These are phyloP conservation scores for Xylaria scruposa DNA, from an alignment of 495 filamentous ascomycete species.

Conservation along the genomic window DNA sequence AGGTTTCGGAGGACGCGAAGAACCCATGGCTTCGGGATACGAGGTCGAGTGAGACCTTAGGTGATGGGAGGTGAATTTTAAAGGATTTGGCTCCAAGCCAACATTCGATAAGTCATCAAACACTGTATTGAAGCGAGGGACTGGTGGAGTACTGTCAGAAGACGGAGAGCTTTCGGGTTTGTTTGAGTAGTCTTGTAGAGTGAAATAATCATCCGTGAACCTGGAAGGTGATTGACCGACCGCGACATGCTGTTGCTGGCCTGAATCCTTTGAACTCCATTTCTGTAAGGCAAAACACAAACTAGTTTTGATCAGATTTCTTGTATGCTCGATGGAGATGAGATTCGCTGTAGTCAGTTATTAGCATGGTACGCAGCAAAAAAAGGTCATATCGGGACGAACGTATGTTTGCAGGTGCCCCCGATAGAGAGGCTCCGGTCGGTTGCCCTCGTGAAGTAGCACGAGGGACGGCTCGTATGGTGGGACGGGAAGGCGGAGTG, in stretches of 20 bases:
- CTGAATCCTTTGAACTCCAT: slow-evolving; percentile 27
- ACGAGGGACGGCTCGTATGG: slow-evolving; percentile 27
- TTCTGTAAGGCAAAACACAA: slow-evolving; percentile 36
- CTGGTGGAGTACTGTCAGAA: slow-evolving; percentile 31
- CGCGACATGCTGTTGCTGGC: slow-evolving; percentile 3
- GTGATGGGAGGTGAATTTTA: slow-evolving; percentile 33
- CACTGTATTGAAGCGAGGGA: slow-evolving; percentile 33
- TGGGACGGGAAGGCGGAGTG: slow-evolving; percentile 27
- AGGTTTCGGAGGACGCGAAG: slow-evolving; percentile 31
- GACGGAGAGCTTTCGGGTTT: slow-evolving; percentile 33
- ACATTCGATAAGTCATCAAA: slow-evolving; percentile 37
- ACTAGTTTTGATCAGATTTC: slow-evolving; percentile 33
- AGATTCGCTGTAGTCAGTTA: slow-evolving; percentile 29
- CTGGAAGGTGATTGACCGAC: slow-evolving; percentile 26
- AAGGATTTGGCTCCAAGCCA: slow-evolving; percentile 40
- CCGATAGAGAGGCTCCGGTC: slow-evolving; percentile 1
- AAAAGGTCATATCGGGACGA: background rate
- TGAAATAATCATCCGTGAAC: slow-evolving; percentile 30
- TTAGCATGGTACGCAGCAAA: slow-evolving; percentile 2
- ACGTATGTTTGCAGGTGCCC: slow-evolving; percentile 14
- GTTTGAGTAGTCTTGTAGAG: slow-evolving; percentile 25
- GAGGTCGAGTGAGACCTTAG: slow-evolving; percentile 49
- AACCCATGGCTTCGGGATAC: slow-evolving; percentile 42
- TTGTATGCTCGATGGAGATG: slow-evolving; percentile 39
- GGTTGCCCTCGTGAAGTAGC: slow-evolving; percentile 28